Percentiles rank a stretch among this genome's conserved stretches.
Evolutionary conservation across 2,329 filamentous ascomycete species (phyloP).

Genomic region (Periconia sp.): DNA sequence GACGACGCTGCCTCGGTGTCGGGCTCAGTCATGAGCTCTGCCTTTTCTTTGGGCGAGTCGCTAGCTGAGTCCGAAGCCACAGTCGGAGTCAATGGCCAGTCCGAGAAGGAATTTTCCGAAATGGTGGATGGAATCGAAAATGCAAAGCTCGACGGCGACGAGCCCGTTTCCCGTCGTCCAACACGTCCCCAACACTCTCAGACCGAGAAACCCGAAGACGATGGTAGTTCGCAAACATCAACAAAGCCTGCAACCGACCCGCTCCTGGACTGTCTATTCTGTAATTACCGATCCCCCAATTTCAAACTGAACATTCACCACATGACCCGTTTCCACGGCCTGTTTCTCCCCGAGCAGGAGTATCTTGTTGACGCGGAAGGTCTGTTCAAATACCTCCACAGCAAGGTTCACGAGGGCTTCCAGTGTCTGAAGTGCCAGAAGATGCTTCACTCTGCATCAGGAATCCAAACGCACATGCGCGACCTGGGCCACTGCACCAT

Average conservation of each 20-base stretch:
- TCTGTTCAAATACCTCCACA: slow-evolving; percentile 74
- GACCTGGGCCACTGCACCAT: slow-evolving; percentile 98
- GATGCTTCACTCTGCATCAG: slow-evolving; percentile 73
- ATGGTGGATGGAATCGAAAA: slow-evolving; percentile 78
- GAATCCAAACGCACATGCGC: slow-evolving; percentile 93
- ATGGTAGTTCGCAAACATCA: slow-evolving; percentile 32
- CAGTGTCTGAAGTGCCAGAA: slow-evolving; percentile 91
- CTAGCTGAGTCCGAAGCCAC: slow-evolving; percentile 55
- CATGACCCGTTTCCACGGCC: slow-evolving; percentile 90
- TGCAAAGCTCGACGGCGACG: slow-evolving; percentile 54
- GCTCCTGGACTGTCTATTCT: slow-evolving; percentile 75
- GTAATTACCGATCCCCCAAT: slow-evolving; percentile 79
- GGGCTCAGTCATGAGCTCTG: slow-evolving; percentile 80
- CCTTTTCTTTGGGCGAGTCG: slow-evolving; percentile 86
- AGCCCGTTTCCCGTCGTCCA: slow-evolving; percentile 45
- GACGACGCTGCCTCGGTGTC: slow-evolving; percentile 67
- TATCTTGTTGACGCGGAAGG: slow-evolving; percentile 84
- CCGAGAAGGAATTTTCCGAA: slow-evolving; percentile 73
- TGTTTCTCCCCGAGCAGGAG: slow-evolving; percentile 89
- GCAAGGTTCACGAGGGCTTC: slow-evolving; percentile 76
- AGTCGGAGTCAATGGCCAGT: slow-evolving; percentile 62
- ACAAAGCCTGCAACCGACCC: slow-evolving; percentile 41
- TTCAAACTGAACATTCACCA: slow-evolving; percentile 77
- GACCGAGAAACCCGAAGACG: slow-evolving; percentile 47
- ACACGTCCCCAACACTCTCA: slow-evolving; percentile 45